Conservation (phyloP, 2,329 filamentous ascomycete genomes). For the Colletotrichum sp. region DNA sequence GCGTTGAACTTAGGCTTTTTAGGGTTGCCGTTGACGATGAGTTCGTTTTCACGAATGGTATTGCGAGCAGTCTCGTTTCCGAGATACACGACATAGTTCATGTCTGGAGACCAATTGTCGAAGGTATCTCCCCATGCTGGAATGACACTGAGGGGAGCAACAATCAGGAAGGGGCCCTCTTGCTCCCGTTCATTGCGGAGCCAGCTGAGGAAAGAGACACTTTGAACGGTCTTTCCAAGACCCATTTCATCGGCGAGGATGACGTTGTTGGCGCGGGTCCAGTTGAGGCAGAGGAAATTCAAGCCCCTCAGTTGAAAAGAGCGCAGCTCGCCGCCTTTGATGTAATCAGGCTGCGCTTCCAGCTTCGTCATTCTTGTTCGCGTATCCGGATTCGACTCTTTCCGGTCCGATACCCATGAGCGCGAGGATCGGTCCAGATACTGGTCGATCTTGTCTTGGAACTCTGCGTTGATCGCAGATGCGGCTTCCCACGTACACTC, state of each 20-base stretch:
- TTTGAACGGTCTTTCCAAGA: conserved; percentile 96
- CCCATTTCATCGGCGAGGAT: conserved; percentile 99
- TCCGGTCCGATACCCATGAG: conserved; percentile 79
- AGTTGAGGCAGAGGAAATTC: conserved; percentile 96
- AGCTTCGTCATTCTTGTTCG: conserved; percentile 76
- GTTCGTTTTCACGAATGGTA: conserved; percentile 89
- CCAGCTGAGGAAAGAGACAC: conserved; percentile 97
- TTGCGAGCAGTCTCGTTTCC: conserved; percentile 85
- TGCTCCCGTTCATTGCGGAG: conserved; percentile 87
- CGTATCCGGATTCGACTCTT: conserved; percentile 77
- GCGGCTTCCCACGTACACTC: conserved; percentile 92
- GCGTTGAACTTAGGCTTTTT: conserved; percentile 96
- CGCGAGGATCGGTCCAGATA: conserved; percentile 85
- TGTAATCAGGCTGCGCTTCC: conserved; percentile 83
- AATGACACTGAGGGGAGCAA: conserved; percentile 97
- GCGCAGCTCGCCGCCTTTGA: conserved; percentile 83
- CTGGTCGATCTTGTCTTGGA: conserved; percentile 89
- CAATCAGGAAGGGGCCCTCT: conserved; percentile 93
- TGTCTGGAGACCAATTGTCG: conserved; percentile 91
- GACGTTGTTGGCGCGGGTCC: conserved; percentile 92
- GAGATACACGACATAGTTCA: conserved; percentile 97
- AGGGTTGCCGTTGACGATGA: conserved; percentile 84
- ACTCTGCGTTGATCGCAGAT: conserved; percentile 75
- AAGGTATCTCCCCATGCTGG: conserved; percentile 99
- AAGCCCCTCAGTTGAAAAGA: conserved; percentile 93